Base-by-base conservation (phyloP, 257 asterid species). In the Fraxinus cuspidata region DNA sequence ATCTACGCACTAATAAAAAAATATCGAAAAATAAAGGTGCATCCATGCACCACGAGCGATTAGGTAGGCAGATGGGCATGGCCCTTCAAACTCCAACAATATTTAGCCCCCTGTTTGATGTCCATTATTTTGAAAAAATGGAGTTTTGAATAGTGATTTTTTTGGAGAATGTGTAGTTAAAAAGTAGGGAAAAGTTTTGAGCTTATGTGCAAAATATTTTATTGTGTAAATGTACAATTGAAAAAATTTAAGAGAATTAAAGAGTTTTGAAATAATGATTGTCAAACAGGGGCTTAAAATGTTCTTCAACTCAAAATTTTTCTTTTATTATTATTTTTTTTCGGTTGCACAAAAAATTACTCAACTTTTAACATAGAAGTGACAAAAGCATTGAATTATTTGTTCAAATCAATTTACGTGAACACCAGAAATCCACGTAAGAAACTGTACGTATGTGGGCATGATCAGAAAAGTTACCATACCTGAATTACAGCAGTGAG, bases 401-500 rank as follows among this genome's bases (percentile, higher is more conserved):
- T 21, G 60, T 44, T 18, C 34, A 71, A 51, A 29, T 53, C 49
- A 12, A 27, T 16, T 21, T 16, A 35, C 11, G 9, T 32, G 75
- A 81, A 71, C 28, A 56, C 67, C 71, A 31, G 7, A 80, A 16
- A 64, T 67, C 44, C 13, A 23, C 6, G 15, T 7, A 60, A 56
- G 65, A 56, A 58, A 13, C 63, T 29, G 44, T 2, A 58, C 10
- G 2, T n/a, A 53, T 13, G 40, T 74, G 0, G 65, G 66, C 28
- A 58, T 23, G 66, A 7, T n/a, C 23, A 74, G 77, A 63, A 68
- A 66, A n/a, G 66, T 37, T 2, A 28, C 34, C 40, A 28, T 75
- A 92, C 98, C 94, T 93, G 96, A 84, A 91, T 83, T 47, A 91
- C 71, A 77, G 98, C 98, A 70, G 94, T 91, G 81, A 58, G 28